Base-by-base conservation (phyloP, 2,329 filamentous ascomycete genomes). In the Paraphoma sp. region DNA sequence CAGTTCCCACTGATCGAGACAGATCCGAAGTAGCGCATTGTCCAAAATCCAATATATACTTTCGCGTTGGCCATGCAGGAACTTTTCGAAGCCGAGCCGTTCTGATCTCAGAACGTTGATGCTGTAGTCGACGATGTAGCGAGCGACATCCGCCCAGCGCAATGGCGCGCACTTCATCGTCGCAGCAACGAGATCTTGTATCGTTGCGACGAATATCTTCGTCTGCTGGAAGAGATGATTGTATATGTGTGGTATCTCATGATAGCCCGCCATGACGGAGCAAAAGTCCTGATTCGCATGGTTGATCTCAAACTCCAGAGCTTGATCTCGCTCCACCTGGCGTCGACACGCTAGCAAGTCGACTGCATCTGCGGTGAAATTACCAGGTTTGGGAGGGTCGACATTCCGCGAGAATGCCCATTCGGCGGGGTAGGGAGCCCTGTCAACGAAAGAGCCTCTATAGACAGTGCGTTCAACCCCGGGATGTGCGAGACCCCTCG, bases 1-100 rank as follows among this genome's bases (percentile, higher is more conserved):
- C 36, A 50, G 33, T 38, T 65, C 57, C 57, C 62, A 65, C 43
- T 56, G 48, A 14, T 57, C 57, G 12, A 62, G 9, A 29, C 53
- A 60, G 14, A 65, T 57, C 3, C 47, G 51, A 18, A 64, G 51
- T 28, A 64, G 23, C n/a, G 57, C 53, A 50, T 64, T 55, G 48
- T 64, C 62, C 12, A 64, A 38, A 0, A 62, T 57, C 56, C 54
- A 59, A 47, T 63, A 65, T 10, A 65, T 45, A 29, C 62, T 65
- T 12, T 56, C 50, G 4, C 60, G 51, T 44, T 63, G 60, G 23
- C 60, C 56, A 28, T 53, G 51, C 38, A 64, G 42, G n/a, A 64
- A 61, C 1, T 45, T 31, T 18, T 63, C 54, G 18, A 64, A 51
- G 6, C 49, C 16, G 3, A 63, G 23, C 16, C 31, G 28, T 3